Conservation (phyloP, 371 early-diverging fungal genomes). For the Phascolomyces articulosus region DNA sequence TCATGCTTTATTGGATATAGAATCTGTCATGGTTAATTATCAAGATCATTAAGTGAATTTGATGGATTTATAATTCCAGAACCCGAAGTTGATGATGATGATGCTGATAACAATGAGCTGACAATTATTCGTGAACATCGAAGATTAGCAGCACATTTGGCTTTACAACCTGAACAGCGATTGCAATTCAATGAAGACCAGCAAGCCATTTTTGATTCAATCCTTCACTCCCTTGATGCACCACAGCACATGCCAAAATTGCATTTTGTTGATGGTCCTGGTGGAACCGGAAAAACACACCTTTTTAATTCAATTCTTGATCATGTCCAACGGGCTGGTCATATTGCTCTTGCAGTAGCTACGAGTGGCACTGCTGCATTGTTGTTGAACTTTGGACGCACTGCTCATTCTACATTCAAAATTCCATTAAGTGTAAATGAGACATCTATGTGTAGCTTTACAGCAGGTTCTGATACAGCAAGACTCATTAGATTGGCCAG, state of each 20-base stretch:
- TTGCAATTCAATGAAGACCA: too few relatives aligned
- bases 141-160: too few relatives aligned
- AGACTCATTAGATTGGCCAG: conserved; percentile 9
- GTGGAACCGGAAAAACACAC: too few relatives aligned
- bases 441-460: not conserved
- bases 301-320: too few relatives aligned
- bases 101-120: too few relatives aligned
- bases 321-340: not conserved
- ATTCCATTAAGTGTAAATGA: conserved; percentile 1
- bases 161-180: too few relatives aligned
- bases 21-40: not conserved
- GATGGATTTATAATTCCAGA: not conserved
- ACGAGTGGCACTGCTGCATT: conserved; percentile 9
- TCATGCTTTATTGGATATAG: not conserved
- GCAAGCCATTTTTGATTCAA: too few relatives aligned
- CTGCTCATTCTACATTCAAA: conserved; percentile 8
- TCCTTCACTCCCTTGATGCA: too few relatives aligned
- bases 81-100: not conserved
- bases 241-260: not conserved
- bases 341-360: conserved; percentile 13
- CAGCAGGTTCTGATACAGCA: conserved; percentile 6
- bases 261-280: conserved; percentile 17
- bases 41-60: not conserved
- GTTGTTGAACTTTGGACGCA: conserved; percentile 3
- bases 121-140: too few relatives aligned